Conservation (phyloP, 1,139 yeast species). For the Tardiomyces blankii region DNA sequence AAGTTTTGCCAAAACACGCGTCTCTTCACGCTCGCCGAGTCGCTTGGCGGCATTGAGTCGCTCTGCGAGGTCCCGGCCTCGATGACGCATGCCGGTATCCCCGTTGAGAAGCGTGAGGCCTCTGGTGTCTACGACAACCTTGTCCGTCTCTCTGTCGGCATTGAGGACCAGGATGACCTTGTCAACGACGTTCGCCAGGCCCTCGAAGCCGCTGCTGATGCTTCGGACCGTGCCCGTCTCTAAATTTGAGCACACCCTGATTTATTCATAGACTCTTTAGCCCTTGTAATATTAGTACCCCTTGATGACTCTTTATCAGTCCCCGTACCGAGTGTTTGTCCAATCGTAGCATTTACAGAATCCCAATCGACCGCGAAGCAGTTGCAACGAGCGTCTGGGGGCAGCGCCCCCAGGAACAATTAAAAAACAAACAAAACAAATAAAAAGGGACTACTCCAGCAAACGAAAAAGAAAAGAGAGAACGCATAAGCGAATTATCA, state of each 20-base stretch:
- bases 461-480: no score
- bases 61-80: conserved; percentile 82
- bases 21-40: conserved; percentile 78
- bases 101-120: conserved; percentile 66
- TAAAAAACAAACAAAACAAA: no score
- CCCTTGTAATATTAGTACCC: neutral
- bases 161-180: conserved; percentile 74
- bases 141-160: conserved; percentile 77
- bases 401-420: no score
- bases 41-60: conserved; percentile 84
- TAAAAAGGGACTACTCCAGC: no score
- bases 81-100: conserved; percentile 92
- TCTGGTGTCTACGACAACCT: conserved; percentile 77
- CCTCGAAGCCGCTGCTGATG: conserved; percentile 30
- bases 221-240: neutral
- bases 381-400: no score
- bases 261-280: no score
- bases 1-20: conserved; percentile 63
- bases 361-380: no score
- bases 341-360: conserved; percentile 3
- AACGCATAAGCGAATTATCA: no score
- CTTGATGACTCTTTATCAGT: conserved; percentile 1
- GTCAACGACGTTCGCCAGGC: conserved; percentile 67
- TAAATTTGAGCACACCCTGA: neutral
- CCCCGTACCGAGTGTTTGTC: conserved; percentile 2